Evolutionary conservation across 1,284 basidiomycete genomes (phyloP).

Genomic region (Moesziomyces sp.): DNA sequence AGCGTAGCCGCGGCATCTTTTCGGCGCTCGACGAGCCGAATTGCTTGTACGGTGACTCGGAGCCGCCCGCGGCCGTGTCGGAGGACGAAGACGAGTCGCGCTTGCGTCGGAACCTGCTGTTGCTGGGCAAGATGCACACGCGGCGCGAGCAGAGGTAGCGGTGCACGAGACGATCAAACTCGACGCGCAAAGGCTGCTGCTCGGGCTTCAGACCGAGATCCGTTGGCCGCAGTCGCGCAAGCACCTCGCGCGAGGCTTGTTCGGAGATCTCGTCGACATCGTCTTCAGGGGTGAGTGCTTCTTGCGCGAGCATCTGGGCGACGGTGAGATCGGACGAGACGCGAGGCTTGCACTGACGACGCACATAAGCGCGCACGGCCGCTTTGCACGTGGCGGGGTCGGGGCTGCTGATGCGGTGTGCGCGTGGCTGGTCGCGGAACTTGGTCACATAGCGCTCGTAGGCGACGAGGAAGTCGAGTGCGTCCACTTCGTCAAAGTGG

Average conservation of each 20-base stretch:
- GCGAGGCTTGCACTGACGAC: conserved; percentile 26
- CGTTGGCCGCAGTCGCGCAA: conserved; percentile 20
- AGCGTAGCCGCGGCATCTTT: conserved; percentile 42
- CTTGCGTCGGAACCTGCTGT: conserved; percentile 14
- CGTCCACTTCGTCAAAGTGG: conserved; percentile 50
- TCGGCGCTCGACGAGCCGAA: conserved; percentile 9
- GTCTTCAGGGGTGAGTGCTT: conserved; percentile 1
- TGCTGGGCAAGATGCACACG: conserved; percentile 21
- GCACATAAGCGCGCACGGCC: conserved; percentile 35
- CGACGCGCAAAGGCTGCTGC: conserved; percentile 36
- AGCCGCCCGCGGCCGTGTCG: conserved; percentile 10
- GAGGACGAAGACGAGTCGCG: conserved; percentile 21
- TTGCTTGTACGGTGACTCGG: conserved; percentile 6
- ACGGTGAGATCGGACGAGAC: conserved; percentile 28
- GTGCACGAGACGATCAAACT: conserved; percentile 42
- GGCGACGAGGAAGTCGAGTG: conserved; percentile 53
- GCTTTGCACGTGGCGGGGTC: conserved; percentile 39
- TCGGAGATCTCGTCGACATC: conserved; percentile 9
- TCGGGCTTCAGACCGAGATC: conserved; percentile 39
- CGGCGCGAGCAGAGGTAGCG: conserved; percentile 42
- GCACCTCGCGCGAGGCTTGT: conserved; percentile 17
- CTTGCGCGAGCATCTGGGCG: conserved; percentile 17
- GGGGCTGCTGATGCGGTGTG: conserved; percentile 34
- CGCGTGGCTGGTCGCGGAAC: conserved; percentile 36
- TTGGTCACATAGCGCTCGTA: conserved; percentile 49